These are phyloP conservation scores for Miscanthus sacchariflorus DNA, from an alignment of 202 grass and related monocot genomes.

Conservation along the genomic window DNA sequence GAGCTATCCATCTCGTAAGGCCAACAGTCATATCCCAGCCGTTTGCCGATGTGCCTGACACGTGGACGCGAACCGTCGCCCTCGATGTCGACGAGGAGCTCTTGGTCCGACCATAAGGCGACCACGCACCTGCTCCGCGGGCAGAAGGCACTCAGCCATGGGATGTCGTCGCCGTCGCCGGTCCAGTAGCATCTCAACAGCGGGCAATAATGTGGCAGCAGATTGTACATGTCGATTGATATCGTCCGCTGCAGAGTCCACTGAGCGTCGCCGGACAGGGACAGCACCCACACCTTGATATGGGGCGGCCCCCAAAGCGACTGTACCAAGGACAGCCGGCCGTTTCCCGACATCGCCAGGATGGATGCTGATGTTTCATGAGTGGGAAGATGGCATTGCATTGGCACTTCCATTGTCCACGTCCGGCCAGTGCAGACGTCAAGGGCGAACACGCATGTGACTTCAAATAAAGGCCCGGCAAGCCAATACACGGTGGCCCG, in stretches of 20 bases:
- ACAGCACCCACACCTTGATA: not conserved
- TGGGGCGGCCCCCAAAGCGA: not conserved
- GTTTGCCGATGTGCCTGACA: not conserved
- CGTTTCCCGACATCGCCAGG: not conserved
- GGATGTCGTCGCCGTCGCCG: too few relatives aligned
- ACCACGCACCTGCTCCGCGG: not conserved
- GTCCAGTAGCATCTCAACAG: too few relatives aligned
- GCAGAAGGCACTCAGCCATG: not conserved
- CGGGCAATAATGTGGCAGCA: too few relatives aligned
- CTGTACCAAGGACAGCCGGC: not conserved
- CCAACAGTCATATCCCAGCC: too few relatives aligned
- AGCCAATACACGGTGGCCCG: not conserved
- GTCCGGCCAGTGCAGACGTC: not conserved
- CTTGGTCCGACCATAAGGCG: not conserved
- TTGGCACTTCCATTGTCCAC: not conserved
- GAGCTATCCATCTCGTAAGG: not conserved
- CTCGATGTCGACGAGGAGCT: not conserved
- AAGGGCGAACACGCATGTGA: not conserved
- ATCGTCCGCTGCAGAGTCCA: too few relatives aligned
- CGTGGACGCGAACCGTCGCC: too few relatives aligned
- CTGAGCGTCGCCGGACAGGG: accelerated
- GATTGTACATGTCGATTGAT: too few relatives aligned
- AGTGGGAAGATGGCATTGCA: too few relatives aligned
- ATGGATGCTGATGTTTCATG: too few relatives aligned
- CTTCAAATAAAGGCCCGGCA: accelerated